Evolutionary conservation across 345 rosid genomes (phyloP).

Genomic region (Populus pruinosa): DNA sequence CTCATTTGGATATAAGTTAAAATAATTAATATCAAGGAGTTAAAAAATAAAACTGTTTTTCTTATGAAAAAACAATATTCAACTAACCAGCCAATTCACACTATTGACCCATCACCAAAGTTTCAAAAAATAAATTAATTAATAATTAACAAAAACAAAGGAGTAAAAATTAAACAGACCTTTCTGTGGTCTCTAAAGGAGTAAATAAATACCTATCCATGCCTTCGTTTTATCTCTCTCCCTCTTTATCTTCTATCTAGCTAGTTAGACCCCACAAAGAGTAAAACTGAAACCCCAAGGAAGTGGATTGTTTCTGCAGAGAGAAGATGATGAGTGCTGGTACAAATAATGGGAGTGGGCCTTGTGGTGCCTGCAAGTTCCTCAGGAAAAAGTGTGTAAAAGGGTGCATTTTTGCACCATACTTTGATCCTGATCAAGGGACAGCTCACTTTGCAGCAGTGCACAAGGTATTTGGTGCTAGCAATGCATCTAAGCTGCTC

Average conservation of each 20-base stretch:
- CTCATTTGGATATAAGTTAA: no score
- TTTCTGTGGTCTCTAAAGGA: not conserved
- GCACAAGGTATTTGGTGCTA: constrained; percentile 90
- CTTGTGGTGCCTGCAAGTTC: constrained; percentile 92
- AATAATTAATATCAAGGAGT: no score
- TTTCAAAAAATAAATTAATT: not conserved
- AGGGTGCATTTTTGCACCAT: constrained; percentile 84
- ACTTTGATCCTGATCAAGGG: constrained; percentile 86
- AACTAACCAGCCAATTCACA: constrained; percentile 6
- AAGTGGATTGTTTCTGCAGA: not conserved
- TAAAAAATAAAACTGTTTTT: no score
- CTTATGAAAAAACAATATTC: not conserved
- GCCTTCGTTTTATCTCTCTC: not conserved
- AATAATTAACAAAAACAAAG: not conserved
- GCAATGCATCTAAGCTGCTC: constrained; percentile 84
- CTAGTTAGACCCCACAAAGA: not conserved
- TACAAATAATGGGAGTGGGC: constrained; percentile 46
- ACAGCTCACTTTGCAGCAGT: constrained; percentile 75
- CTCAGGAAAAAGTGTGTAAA: constrained; percentile 70
- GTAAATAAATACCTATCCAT: constrained; percentile 15
- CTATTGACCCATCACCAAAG: constrained; percentile 26
- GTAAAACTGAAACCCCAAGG: not conserved
- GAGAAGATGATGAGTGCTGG: not conserved
- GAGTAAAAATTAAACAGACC: constrained; percentile 2
- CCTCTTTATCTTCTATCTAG: not conserved